Percentiles rank a stretch among this genome's conserved stretches.
Evolutionary conservation across 2,329 filamentous ascomycete genomes (phyloP).

Genomic region (Exophiala sp.): DNA sequence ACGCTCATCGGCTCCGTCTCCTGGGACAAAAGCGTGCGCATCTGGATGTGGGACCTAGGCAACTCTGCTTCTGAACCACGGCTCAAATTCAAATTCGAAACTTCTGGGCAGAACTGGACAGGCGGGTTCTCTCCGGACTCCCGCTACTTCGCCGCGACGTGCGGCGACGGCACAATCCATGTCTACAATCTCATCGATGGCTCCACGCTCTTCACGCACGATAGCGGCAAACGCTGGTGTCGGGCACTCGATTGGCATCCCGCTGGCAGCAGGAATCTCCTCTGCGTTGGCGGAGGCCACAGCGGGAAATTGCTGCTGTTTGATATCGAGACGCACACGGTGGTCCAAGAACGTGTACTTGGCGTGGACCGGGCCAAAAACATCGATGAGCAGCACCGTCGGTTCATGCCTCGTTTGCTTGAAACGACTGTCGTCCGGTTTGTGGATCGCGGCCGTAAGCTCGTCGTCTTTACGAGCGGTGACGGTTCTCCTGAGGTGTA

Average conservation of each 20-base stretch:
- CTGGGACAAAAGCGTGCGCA: slow-evolving; percentile 5
- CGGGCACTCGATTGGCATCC: slow-evolving; percentile 2
- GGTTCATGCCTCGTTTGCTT: slow-evolving; percentile 1
- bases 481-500: slow-evolving; percentile 5
- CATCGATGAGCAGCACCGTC: slow-evolving; percentile 1
- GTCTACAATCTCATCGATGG: not conserved
- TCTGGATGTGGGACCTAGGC: slow-evolving; percentile 1
- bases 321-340: not conserved
- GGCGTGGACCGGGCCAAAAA: not conserved
- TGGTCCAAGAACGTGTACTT: slow-evolving; percentile 3
- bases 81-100: slow-evolving; percentile 3
- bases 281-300: not conserved
- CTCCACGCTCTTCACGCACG: slow-evolving; percentile 1
- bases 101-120: slow-evolving; percentile 4
- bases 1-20: slow-evolving; percentile 4
- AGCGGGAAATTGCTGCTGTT: not conserved
- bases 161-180: slow-evolving; percentile 2
- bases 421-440: not conserved
- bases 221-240: not conserved
- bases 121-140: slow-evolving; percentile 3
- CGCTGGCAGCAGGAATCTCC: not conserved
- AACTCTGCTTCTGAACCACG: not conserved
- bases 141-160: not conserved
- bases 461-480: slow-evolving; percentile 2
- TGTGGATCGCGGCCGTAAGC: not conserved